Evolutionary conservation across 306 rosid genomes (phyloP).

Genomic region (Calophaca sinica): DNA sequence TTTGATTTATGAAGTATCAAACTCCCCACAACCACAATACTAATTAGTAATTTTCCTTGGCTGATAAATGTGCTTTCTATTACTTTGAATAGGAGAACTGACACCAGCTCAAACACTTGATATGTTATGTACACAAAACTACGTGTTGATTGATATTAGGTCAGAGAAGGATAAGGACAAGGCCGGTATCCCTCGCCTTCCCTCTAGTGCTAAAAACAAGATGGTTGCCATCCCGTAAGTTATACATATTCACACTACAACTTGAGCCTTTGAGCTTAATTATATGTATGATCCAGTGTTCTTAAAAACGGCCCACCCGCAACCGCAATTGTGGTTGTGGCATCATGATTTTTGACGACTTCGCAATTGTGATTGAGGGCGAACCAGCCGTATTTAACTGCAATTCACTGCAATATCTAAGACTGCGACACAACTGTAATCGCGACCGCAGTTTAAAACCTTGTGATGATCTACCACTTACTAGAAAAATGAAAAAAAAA

Average conservation of each 20-base stretch:
- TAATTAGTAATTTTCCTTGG: background rate
- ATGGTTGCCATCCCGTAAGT: conserved; percentile 90
- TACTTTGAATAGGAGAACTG: conserved; percentile 68
- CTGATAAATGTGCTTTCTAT: conserved; percentile 35
- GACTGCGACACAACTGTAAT: too few relatives aligned
- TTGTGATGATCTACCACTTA: conserved; percentile 13
- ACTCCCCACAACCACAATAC: conserved; percentile 19
- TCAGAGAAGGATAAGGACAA: conserved; percentile 91
- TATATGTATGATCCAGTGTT: too few relatives aligned
- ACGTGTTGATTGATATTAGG: conserved; percentile 75
- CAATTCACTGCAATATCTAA: background rate
- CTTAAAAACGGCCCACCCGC: too few relatives aligned
- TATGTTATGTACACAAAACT: conserved; percentile 66
- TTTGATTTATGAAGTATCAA: conserved; percentile 11
- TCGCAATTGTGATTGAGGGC: too few relatives aligned
- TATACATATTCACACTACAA: background rate
- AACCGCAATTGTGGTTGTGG: too few relatives aligned
- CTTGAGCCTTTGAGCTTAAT: background rate
- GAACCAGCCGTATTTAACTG: background rate
- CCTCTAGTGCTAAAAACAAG: conserved; percentile 77
- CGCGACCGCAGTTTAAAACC: too few relatives aligned
- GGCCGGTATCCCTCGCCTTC: conserved; percentile 91
- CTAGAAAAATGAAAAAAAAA: background rate
- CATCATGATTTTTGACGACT: background rate
- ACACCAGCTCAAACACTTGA: conserved; percentile 95